Base-by-base conservation (phyloP, 768 basidiomycete species). In the Leucosporidium creatinivorum region DNA sequence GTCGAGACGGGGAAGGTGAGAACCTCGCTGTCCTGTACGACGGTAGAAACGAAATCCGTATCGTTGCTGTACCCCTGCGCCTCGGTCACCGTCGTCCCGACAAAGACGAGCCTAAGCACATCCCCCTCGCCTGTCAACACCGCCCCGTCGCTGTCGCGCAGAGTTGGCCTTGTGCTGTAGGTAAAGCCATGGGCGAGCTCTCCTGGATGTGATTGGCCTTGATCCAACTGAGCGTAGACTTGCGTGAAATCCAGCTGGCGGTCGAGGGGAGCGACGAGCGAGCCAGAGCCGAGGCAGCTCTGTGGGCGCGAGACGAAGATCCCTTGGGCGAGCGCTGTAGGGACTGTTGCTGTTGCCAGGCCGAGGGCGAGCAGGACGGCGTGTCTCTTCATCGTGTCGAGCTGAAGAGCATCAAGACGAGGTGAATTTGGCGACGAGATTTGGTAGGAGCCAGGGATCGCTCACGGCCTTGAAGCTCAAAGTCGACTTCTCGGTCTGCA, bases 1-100 rank as follows among this genome's bases (percentile, higher is more conserved):
- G 82, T 82, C 78, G 83, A 88, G 68, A 87, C 84, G 69, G 82
- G 83, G 73, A 93, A 84, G 4, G 92, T 91, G 59, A 93, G 84
- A 26, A 92, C 84, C 62, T 85, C 83, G 2, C 89, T 87, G 15
- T 66, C 50, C 51, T 67, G 48, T 8, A 66, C 56, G 58, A 72
- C 60, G 17, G 70, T 72, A 48, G 67, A 66, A 9, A 72, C 58
- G 64, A 62, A 61, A 26, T 44, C 52, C 9, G 70, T 69, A 7
- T 57, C 61, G 56, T 73, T 65, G 52, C 57, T 59, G 72, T 67
- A 69, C 4, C 68, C 68, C 26, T 69, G 26, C 65, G 49, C 51
- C 36, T n/a, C 44, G 1, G 55, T 25, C 13, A 52, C 66, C 15
- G 63, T 67, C 10, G 18, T 63, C 12, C 72, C 68, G 26, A 49